Conservation (phyloP, 306 rosid species). For the Ormosia emarginata region DNA sequence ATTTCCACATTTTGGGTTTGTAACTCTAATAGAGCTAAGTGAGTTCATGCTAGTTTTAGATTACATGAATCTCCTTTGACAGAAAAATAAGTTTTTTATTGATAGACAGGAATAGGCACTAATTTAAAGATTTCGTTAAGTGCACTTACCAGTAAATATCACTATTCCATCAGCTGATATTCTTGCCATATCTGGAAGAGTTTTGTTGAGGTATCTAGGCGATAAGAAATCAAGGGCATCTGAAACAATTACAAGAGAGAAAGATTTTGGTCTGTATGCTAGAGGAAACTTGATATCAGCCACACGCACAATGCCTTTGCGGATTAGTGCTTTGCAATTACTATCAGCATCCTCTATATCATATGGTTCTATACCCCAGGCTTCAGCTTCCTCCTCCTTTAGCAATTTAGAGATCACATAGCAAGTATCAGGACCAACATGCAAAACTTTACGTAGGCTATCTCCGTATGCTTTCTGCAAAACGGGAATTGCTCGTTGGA, state of each 20-base stretch:
- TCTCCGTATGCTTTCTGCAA: slow-evolving; percentile 51
- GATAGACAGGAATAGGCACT: not conserved
- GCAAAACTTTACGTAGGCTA: slow-evolving; percentile 51
- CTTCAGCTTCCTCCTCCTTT: slow-evolving; percentile 59
- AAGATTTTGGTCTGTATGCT: slow-evolving; percentile 56
- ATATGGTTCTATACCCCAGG: slow-evolving; percentile 74
- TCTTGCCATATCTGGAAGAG: slow-evolving; percentile 62
- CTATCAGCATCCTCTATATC: slow-evolving; percentile 56
- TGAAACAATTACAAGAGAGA: slow-evolving; percentile 57
- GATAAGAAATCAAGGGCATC: slow-evolving; percentile 64
- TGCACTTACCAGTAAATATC: slow-evolving; percentile 45
- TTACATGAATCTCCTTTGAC: not conserved
- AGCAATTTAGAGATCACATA: slow-evolving; percentile 48
- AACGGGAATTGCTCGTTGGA: slow-evolving; percentile 40
- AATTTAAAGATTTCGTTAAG: not conserved
- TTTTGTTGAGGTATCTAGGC: slow-evolving; percentile 60
- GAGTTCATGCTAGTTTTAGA: not conserved
- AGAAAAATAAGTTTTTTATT: not conserved
- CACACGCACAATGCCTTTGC: slow-evolving; percentile 54
- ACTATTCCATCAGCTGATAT: slow-evolving; percentile 55
- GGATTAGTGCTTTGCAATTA: slow-evolving; percentile 50
- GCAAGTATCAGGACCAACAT: slow-evolving; percentile 56
- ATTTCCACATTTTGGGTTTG: not conserved
- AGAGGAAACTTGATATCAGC: slow-evolving; percentile 60
- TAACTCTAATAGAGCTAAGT: not conserved